Conservation (phyloP, 345 rosid species). For the Aethionema arabicum region DNA sequence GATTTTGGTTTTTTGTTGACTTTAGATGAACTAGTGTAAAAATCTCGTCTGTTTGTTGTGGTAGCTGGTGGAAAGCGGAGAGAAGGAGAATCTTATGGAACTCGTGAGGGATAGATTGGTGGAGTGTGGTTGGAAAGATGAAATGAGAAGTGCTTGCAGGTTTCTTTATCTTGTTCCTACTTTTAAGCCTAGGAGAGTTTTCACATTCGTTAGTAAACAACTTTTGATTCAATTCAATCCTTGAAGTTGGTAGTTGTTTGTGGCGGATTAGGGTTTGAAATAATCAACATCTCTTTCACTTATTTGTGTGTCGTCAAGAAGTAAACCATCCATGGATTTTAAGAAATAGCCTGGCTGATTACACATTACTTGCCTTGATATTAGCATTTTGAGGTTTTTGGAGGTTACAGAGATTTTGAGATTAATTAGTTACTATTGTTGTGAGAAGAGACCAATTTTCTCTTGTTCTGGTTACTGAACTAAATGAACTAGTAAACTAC, state of each 20-base stretch:
- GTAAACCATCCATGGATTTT: not conserved
- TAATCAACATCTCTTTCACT: not conserved
- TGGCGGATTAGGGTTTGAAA: not conserved
- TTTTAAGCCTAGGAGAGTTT: constrained; percentile 4
- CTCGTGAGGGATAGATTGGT: constrained; percentile 68
- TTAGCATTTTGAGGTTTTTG: not conserved
- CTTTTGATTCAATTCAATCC: constrained; percentile 15
- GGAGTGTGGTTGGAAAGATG: constrained; percentile 87
- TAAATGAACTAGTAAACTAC: not conserved
- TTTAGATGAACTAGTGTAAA: constrained; percentile 1
- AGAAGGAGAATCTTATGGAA: constrained; percentile 69
- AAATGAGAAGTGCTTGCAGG: constrained; percentile 84
- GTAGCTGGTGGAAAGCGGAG: constrained; percentile 72
- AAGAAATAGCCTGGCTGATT: not conserved
- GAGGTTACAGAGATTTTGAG: not conserved
- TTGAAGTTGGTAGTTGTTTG: not conserved
- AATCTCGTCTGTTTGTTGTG: not conserved
- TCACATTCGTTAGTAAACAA: not conserved
- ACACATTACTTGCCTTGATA: not conserved
- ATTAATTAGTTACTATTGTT: not conserved
- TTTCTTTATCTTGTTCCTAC: constrained; percentile 8
- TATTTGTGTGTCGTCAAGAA: not conserved
- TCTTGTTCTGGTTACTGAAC: not conserved
- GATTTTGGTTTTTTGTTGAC: not conserved
- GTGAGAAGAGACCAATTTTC: not conserved